Base-by-base conservation (phyloP, 768 basidiomycete species). In the Rhodosporidiobolus odoratus region DNA sequence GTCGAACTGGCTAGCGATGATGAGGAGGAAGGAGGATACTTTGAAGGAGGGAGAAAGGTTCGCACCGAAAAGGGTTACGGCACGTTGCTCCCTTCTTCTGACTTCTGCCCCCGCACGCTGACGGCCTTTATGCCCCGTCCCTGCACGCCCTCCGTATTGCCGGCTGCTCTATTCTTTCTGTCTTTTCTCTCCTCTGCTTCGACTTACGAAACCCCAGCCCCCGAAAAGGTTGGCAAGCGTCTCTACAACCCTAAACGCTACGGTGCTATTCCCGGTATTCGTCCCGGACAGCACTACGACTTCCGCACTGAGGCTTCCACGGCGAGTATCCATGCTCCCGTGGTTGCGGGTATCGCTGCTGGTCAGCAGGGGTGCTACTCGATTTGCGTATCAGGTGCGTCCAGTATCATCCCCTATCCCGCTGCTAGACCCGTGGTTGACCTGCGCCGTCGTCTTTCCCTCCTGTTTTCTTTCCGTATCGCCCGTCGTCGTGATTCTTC, bases 281-380 rank as follows among this genome's bases (percentile, higher is more conserved):
- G 83, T 34, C 86, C 92, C 23, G 92, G 91, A 4, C 87, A 87
- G 34, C 90, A 89, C 87, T 96, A 91, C 91, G 84, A 85, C 81
- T 65, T 58, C 0, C 61, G 65, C 23, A 69, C 58, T 37, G 65
- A 37, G 32, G 38, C n/a, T 34, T 58, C 71, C 25, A 59, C 63
- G 41, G 62, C 52, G 0, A 27, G 37, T 0, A 37, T 69, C 15
- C 72, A 73, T 73, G 92, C 90, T 3, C 91, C 92, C 0, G 86
- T 85, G 82, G 92, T 95, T 10, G 89, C 85, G 43, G 93, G 93
- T 0, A 94, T 96, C 53, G 82, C 87, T 15, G 84, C 84, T 38
- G 83, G 87, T 4, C 80, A 80, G 0, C 70, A 87, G 2, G 92
- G 93, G 3, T 89, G 90, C 3, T 90, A 88, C 73, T 92, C 90